Conservation (phyloP, 1,139 yeast genomes). For the Protomyces pachydermus region DNA sequence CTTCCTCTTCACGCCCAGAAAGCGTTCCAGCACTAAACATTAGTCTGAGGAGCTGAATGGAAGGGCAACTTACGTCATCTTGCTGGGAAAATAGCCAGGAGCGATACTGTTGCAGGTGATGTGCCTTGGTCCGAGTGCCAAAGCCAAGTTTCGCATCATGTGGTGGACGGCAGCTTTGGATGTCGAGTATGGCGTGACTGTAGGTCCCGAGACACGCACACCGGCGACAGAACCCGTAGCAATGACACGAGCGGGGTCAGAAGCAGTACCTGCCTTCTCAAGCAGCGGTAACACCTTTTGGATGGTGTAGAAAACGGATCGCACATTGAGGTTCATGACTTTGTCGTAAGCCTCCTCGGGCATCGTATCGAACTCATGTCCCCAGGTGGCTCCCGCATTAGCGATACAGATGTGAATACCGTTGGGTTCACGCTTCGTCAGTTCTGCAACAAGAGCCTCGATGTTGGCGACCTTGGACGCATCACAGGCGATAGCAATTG, state of each 20-base stretch:
- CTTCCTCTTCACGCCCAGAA: slow-evolving; percentile 49
- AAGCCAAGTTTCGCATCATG: slow-evolving; percentile 62
- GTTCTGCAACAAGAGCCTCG: slow-evolving; percentile 46
- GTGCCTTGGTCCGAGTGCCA: slow-evolving; percentile 62
- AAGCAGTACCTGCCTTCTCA: slow-evolving; percentile 50
- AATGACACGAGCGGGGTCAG: slow-evolving; percentile 62
- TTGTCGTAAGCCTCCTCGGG: slow-evolving; percentile 57
- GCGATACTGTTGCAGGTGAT: slow-evolving; percentile 66
- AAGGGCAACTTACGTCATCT: slow-evolving; percentile 63
- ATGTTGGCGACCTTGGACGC: slow-evolving; percentile 52
- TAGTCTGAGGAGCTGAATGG: slow-evolving; percentile 34
- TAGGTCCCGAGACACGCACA: slow-evolving; percentile 32
- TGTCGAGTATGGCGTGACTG: slow-evolving; percentile 56
- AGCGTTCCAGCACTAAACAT: slow-evolving; percentile 49
- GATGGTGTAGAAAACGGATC: slow-evolving; percentile 66
- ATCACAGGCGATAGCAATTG: slow-evolving; percentile 59
- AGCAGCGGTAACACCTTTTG: slow-evolving; percentile 59
- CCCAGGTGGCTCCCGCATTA: slow-evolving; percentile 86
- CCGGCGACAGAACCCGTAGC: slow-evolving; percentile 61
- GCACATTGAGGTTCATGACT: slow-evolving; percentile 56
- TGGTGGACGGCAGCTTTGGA: slow-evolving; percentile 77
- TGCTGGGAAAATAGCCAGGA: slow-evolving; percentile 75
- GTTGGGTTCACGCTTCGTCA: slow-evolving; percentile 48
- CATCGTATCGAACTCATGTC: slow-evolving; percentile 58
- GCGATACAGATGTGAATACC: slow-evolving; percentile 63